phyloP scores from a whole-genome alignment of 148 eudicot species.

The Drosera capensis region DNA sequence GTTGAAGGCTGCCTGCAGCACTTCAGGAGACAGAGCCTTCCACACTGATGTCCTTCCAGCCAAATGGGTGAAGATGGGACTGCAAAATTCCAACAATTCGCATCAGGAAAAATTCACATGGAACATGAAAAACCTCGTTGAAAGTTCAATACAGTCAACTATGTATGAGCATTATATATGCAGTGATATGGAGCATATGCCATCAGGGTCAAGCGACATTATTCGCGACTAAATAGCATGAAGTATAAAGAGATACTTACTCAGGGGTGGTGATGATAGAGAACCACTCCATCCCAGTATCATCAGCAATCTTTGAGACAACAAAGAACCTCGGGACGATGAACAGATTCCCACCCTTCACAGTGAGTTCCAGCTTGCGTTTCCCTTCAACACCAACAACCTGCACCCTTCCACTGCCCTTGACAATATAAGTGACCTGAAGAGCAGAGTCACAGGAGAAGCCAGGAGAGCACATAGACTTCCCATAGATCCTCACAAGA shows the following conservation, averaged over 20 bases:
- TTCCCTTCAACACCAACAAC: slow-evolving; percentile 76
- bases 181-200: not conserved
- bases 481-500: slow-evolving; percentile 52
- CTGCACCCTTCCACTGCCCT: slow-evolving; percentile 81
- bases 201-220: not conserved
- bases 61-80: slow-evolving; percentile 72
- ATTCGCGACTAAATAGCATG: not conserved
- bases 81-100: slow-evolving; percentile 12
- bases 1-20: slow-evolving; percentile 60
- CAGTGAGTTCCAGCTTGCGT: slow-evolving; percentile 49
- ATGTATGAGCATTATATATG: not conserved
- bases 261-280: slow-evolving; percentile 77
- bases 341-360: slow-evolving; percentile 56
- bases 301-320: slow-evolving; percentile 65
- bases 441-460: slow-evolving; percentile 82
- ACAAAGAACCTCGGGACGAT: slow-evolving; percentile 83
- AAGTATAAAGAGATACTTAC: slow-evolving; percentile 21
- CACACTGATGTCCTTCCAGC: slow-evolving; percentile 69
- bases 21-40: slow-evolving; percentile 74
- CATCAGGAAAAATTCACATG: not conserved
- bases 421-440: slow-evolving; percentile 65
- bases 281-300: slow-evolving; percentile 85
- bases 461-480: slow-evolving; percentile 78
- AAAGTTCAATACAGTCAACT: not conserved
- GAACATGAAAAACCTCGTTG: not conserved